Evolutionary conservation across 2,329 filamentous ascomycete genomes (phyloP), one percentile per base, ranked within the genome.

Genomic region (Trichoderma endophyticum): DNA sequence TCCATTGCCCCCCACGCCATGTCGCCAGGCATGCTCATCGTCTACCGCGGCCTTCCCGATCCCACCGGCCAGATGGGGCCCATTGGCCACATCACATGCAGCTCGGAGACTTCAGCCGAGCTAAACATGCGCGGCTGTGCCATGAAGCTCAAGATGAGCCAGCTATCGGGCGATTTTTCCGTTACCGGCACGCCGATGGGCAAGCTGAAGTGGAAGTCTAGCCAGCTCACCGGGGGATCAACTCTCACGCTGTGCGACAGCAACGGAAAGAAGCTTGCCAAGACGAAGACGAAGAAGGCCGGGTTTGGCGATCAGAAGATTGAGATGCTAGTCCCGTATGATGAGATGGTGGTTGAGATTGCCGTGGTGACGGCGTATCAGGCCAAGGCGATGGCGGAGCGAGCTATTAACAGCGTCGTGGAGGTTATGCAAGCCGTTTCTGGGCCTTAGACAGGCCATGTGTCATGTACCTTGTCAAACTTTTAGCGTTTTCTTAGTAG

Each of bases 111-210:
- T 15, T 26, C 36, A 59, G 54, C 43, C 14, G 43, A 70, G 18
- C 28, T 70, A 8, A 36, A 26, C 28, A 14, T 70, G 39, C 68
- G 59, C 24, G 59, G 57, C 9, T 56, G 43, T 18, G 24, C 26
- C 21, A 63, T 63, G 30, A 63, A 18, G n/a, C 28, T 36, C 18
- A 70, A 71, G 15, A 56, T 70, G 68, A 36, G 26, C 59, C 61
- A 60, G 15, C 26, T 59, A 36, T 30, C 60, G 6, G 26, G 28
- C 48, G 34, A 60, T 30, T 63, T 63, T 56, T 28, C 57, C 15
- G 43, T 63, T 21, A 70, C 28, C 15, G 59, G 59, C 39, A 63
- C 28, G 28, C 68, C 68, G 7, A 63, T 54, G n/a, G 68, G 68
- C 21, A 32, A 6, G 12, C 30, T 70, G 24, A 71, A 57, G 26